Evolutionary conservation across 495 filamentous ascomycete species (phyloP), one percentile per base, ranked within the genome.

Genomic region (Penicillium goetzii): DNA sequence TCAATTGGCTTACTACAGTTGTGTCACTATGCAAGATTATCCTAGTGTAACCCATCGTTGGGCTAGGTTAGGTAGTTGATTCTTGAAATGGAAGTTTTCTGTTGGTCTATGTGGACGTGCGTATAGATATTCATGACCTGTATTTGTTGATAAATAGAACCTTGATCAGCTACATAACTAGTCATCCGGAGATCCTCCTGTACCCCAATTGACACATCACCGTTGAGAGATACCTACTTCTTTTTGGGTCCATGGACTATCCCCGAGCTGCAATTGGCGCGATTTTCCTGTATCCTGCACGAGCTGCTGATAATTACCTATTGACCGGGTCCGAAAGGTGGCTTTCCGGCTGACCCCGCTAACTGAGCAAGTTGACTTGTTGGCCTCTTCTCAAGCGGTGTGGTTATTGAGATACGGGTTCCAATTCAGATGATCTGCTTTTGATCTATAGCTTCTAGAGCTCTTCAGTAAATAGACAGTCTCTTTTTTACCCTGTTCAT

Each of bases 261-360:
- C 12, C 17, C 14, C 30, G 47, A 7, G 0, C 25, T 51, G 15
- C 25, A 30, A 51, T 51, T 51, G 47, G 47, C 25, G 47, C 43
- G 19, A 10, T 12, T 47, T n/a, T 23, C 14, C 12, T 51, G 47
- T 28, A 15, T 51, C 12, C 47, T 51, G 47, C 47, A 51, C 19
- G 23, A 23, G 47, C 25, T 30, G 15, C 12, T 14, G 25, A 4
- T 47, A 7, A 51, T 25, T 14, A n/a, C n/a, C n/a, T n/a, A 23
- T 25, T 47, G 43, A 47, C 43, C 47, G 23, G 47, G 2, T 28
- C 25, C 25, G 14, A 51, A 30, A 28, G 15, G 25, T 51, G 47
- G 47, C 47, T 51, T 51, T 30, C 47, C 47, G 47, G 47, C 14
- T 26, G 47, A 51, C 47, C 47, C 47, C 47, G 47, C 47, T 30